These are phyloP conservation scores for Echinochloa phyllopogon DNA, from an alignment of 176 grass and related monocot genomes.

Conservation along the genomic window DNA sequence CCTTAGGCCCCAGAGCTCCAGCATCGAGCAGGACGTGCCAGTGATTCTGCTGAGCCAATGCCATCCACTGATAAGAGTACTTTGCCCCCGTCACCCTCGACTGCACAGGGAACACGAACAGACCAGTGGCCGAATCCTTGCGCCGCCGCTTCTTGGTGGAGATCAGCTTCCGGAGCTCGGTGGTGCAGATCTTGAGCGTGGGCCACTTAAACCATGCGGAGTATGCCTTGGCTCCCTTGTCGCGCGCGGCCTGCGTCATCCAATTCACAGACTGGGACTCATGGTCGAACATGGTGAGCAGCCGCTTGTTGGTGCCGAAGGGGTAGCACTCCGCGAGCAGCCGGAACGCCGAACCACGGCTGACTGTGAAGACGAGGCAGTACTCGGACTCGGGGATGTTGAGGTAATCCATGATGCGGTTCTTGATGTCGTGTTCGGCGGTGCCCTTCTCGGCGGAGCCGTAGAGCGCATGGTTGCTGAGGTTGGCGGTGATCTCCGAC, in stretches of 20 bases:
- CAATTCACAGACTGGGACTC: conserved; percentile 98
- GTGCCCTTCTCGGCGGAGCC: conserved; percentile 83
- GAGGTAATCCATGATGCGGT: conserved; percentile 95
- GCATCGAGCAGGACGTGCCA: conserved; percentile 99
- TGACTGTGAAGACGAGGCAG: conserved; percentile 89
- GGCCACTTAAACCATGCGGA: conserved; percentile 91
- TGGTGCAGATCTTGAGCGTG: conserved; percentile 82
- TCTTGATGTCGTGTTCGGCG: conserved; percentile 74
- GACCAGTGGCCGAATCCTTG: conserved; percentile 78
- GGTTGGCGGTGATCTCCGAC: conserved; percentile 86
- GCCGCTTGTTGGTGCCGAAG: conserved; percentile 87
- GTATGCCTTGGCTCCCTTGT: conserved; percentile 91
- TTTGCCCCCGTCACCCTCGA: conserved; percentile 96
- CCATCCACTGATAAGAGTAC: conserved; percentile 99
- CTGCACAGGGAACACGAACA: conserved; percentile 97
- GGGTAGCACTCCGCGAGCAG: conserved; percentile 93
- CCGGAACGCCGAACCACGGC: conserved; percentile 93
- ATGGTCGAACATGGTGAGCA: conserved; percentile 98
- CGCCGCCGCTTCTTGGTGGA: conserved; percentile 80
- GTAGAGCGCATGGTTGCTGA: conserved; percentile 95
- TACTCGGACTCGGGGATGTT: conserved; percentile 98
- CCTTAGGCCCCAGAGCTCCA: conserved; percentile 93
- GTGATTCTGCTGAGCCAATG: conserved; percentile 97
- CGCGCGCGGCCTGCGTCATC: conserved; percentile 79
- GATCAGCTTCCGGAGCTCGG: conserved; percentile 86